Evolutionary conservation across 805 yeast species (phyloP), one percentile per base, ranked within the genome.

Genomic region (Teunomyces atbi): DNA sequence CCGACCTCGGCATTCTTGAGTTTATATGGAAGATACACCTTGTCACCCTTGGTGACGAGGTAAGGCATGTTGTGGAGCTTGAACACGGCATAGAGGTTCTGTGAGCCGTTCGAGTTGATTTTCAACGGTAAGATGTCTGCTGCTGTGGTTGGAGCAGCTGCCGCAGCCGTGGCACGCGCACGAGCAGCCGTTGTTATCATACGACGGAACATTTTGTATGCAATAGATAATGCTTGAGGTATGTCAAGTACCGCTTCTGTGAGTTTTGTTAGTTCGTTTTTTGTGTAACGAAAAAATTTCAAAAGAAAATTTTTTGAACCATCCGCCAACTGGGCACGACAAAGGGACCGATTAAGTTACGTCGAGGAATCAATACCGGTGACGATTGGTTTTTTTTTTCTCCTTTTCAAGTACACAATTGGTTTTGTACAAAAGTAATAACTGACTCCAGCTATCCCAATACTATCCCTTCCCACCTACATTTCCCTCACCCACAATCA

Each of bases 41-140:
- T 78, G 65, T 94, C 99, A 18, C 99, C 99, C 54, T 84, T 81
- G 20, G 98, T 90, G 13, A 94, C 94, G 50, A 94, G 72, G 60
- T 88, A 90, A 36, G 94, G 89, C 66, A 89, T 82, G 65, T 84
- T 81, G 70, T 89, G 94, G 32, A 94, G 78, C 55, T 81, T 82
- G 54, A 92, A 77, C 6, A 88, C 75, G 39, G 98, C 98, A 61
- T 89, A 94, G 27, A 92, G 67, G 51, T 79, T 80, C 36, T 59
- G 53, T 23, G 61, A 60, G 2, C 68, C 76, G 49, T 80, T 79
- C 42, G 83, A 79, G 45, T 85, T 82, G 43, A 81, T 76, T 59
- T 84, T 88, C 50, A 90, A 69, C 2, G 89, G 83, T 18, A 43
- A 12, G 49, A 36, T 3, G 28, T 33, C 41, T 15, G 44, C n/a